Evolutionary conservation across 805 yeast species (phyloP), one percentile per base, ranked within the genome.

Genomic region (Scheffersomyces stipitis): DNA sequence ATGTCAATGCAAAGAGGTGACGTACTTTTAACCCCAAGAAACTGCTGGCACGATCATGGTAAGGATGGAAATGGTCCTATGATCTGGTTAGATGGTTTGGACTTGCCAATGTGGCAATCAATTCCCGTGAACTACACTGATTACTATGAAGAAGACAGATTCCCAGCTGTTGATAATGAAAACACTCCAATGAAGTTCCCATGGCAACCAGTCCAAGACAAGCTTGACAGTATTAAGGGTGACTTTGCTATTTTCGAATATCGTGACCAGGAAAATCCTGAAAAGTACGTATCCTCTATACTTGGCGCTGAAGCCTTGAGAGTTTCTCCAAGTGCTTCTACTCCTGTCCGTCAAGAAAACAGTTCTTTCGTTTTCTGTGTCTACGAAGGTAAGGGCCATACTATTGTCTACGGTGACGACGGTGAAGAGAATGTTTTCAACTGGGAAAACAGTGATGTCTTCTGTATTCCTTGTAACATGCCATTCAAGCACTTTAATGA

Each of bases 21-120:
- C 26, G 46, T 42, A 8, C 34, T 42, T 17, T 30, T 42, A 9
- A 42, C 46, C 18, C 46, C 46, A 17, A 31, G 44, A 29, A 35
- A 40, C 39, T 34, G 36, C 3, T 42, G 46, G 46, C 46, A 42
- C 20, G 46, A 42, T 28, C 46, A 42, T 20, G 46, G 46, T 13
- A 42, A 42, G 28, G 41, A 42, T 15, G 46, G 46, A 16, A 20
- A 20, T 20, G 24, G 24, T 7, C 24, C 24, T 7, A 20, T 20
- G 24, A 20, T 20, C 10, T 41, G 45, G 45, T 35, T 41, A 22
- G 45, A 41, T 30, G 45, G 44, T 14, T 32, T 41, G 14, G 45
- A 41, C 30, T 41, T 41, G 29, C 45, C 45, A 13, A 34, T 41
- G 31, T 41, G 38, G 34, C 43, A 41, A 24, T 40, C 45, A 9